Conservation (phyloP, 2,329 filamentous ascomycete species). For the Aspergillus jensenii region DNA sequence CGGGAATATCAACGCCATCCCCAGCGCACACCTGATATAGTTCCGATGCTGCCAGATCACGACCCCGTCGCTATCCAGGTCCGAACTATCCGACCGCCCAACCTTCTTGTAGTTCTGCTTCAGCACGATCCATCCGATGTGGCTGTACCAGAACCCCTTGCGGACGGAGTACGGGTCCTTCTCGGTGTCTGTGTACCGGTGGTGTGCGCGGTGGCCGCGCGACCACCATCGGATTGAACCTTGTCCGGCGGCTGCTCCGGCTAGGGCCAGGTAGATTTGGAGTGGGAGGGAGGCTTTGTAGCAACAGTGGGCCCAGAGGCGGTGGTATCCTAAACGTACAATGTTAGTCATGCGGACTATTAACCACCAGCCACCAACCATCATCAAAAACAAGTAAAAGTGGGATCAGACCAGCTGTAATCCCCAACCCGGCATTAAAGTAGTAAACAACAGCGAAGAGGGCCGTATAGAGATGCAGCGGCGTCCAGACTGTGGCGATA, state of each 20-base stretch:
- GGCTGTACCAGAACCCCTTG: constrained; percentile 16
- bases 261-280: constrained; percentile 9
- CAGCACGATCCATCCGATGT: constrained; percentile 19
- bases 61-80: constrained; percentile 15
- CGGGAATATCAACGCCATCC: constrained; percentile 12
- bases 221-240: constrained; percentile 18
- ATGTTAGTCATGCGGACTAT: not conserved
- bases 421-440: constrained; percentile 74
- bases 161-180: constrained; percentile 16
- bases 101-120: constrained; percentile 14
- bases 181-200: constrained; percentile 20
- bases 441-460: constrained; percentile 73
- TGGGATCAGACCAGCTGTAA: constrained; percentile 63
- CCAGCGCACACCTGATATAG: constrained; percentile 10
- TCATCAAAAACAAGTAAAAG: too few species aligned
- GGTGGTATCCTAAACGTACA: constrained; percentile 61
- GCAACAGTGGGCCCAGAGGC: constrained; percentile 17
- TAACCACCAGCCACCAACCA: not conserved
- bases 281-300: constrained; percentile 14
- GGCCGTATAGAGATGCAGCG: constrained; percentile 65
- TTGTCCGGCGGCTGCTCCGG: constrained; percentile 11
- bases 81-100: constrained; percentile 10
- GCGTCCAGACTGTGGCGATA: constrained; percentile 71
- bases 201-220: constrained; percentile 15
- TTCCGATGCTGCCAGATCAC: constrained; percentile 19